Evolutionary conservation across 805 yeast species (phyloP), one percentile per base, ranked within the genome.

Genomic region (Blastobotrys americana): DNA sequence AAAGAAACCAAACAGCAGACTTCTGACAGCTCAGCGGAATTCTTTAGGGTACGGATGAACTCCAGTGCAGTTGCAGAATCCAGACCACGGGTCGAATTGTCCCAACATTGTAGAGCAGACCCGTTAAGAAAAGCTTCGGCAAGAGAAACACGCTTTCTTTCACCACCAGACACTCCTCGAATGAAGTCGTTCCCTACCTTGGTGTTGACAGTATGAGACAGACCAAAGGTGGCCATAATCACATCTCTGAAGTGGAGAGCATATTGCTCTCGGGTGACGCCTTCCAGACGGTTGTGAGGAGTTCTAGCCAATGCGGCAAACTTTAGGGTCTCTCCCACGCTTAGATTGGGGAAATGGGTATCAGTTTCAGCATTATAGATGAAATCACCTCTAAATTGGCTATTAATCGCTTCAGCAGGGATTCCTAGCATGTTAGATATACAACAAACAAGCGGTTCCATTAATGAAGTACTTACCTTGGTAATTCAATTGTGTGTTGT

Each of bases 51-150:
- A 52, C 73, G 66, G 47, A 76, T 70, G 54, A 80, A 79, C 56
- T 78, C 83, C 55, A 77, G 66, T 25, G 85, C 85, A 39, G 84
- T 78, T 21, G 84, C 83, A 6, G 84, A 68, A 65, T 80, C 85
- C 54, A 80, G 72, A 59, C 84, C 85, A 68, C 85, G 75, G 18
- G 84, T 80, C 10, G 83, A 74, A 57, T 80, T 80, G 69, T 80
- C 81, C 80, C 81, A 76, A 62, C 78, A 73, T 55, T 76, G 78
- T 35, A 76, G 44, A 38, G 65, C 61, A 21, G 76, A 71, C 37
- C 73, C 71, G 40, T 66, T 60, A 36, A 72, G 63, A 8, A 73
- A 61, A 17, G 67, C 73, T 55, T 75, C 79, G 28, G 76, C 76
- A 49, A 74, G 71, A 15, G 77, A 70, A 18, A 74, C 78, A 55